Conservation (phyloP, 2,329 filamentous ascomycete species). For the Simplicillium aogashimaense region DNA sequence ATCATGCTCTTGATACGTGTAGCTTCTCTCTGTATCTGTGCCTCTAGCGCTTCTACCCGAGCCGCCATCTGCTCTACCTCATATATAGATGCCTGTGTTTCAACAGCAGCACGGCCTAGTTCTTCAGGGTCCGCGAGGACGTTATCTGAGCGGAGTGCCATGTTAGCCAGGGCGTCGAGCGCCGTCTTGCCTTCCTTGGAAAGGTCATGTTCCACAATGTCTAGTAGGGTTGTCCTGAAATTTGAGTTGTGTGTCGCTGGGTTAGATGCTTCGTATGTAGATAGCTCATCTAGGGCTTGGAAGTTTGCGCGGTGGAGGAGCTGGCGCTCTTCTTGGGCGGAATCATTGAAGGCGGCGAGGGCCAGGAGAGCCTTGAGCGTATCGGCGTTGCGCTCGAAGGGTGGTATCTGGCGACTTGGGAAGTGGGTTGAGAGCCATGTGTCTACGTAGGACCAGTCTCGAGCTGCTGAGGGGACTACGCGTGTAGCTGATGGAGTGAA, state of each 20-base stretch:
- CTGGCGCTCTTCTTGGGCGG: slow-evolving; percentile 60
- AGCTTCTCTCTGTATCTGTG: slow-evolving; percentile 43
- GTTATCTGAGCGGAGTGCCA: slow-evolving; percentile 39
- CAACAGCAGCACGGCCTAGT: slow-evolving; percentile 42
- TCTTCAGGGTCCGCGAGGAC: slow-evolving; percentile 35
- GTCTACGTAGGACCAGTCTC: slow-evolving; percentile 87
- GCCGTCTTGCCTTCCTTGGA: slow-evolving; percentile 42
- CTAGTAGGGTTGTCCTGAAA: slow-evolving; percentile 30
- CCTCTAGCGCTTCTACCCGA: slow-evolving; percentile 45
- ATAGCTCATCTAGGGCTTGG: slow-evolving; percentile 45
- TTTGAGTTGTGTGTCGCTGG: slow-evolving; percentile 16
- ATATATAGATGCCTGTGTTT: slow-evolving; percentile 43
- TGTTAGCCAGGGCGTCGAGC: slow-evolving; percentile 47
- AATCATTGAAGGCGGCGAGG: slow-evolving; percentile 66
- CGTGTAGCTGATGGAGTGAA: slow-evolving; percentile 62
- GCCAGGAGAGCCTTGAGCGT: slow-evolving; percentile 68
- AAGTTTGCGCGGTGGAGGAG: slow-evolving; percentile 49
- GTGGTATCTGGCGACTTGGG: slow-evolving; percentile 49
- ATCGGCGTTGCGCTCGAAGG: slow-evolving; percentile 79
- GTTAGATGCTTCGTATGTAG: slow-evolving; percentile 9
- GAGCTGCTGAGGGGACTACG: slow-evolving; percentile 69
- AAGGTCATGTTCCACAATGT: slow-evolving; percentile 44
- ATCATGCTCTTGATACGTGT: slow-evolving; percentile 27
- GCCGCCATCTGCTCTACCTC: slow-evolving; percentile 45
- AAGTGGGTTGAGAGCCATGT: slow-evolving; percentile 70